Percentiles rank a stretch among this genome's conserved stretches.
Evolutionary conservation across 768 basidiomycete genomes (phyloP).

Genomic region (Pleurotus ostreatus): DNA sequence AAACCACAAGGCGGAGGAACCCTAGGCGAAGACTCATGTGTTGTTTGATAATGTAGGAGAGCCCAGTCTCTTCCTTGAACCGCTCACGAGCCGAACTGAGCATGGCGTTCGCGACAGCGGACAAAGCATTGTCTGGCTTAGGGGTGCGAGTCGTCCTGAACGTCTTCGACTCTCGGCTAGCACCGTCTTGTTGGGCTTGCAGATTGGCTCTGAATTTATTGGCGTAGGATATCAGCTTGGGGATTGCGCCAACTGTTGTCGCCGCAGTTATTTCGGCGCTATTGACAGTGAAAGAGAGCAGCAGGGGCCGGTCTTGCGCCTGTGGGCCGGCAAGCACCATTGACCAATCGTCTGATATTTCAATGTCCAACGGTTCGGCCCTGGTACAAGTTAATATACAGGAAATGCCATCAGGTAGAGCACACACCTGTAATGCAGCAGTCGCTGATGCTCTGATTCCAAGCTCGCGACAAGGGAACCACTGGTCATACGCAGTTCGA

Average conservation of each 20-base stretch:
- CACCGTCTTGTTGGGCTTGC: constrained; percentile 68
- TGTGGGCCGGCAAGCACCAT: constrained; percentile 34
- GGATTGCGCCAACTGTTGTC: constrained; percentile 71
- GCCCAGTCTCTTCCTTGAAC: constrained; percentile 62
- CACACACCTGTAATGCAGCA: constrained; percentile 72
- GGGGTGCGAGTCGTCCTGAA: constrained; percentile 72
- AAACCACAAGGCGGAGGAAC: constrained; percentile 64
- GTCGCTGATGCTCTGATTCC: constrained; percentile 72
- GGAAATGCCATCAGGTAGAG: neutral
- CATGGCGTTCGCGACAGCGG: constrained; percentile 85
- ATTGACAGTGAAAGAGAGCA: constrained; percentile 70
- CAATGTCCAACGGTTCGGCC: constrained; percentile 73
- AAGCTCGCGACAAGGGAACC: constrained; percentile 63
- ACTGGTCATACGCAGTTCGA: constrained; percentile 73
- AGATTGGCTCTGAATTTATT: constrained; percentile 75
- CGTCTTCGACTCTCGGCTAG: constrained; percentile 72
- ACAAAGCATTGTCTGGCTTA: constrained; percentile 76
- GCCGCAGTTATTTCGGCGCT: constrained; percentile 66
- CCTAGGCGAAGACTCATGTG: constrained; percentile 70
- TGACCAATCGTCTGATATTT: constrained; percentile 83
- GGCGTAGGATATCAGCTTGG: constrained; percentile 68
- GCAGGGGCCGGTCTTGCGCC: constrained; percentile 47
- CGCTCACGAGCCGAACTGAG: constrained; percentile 67
- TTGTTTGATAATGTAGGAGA: constrained; percentile 64
- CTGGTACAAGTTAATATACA: constrained; percentile 28